Percentiles rank a stretch among this genome's conserved stretches.
Evolutionary conservation across 768 basidiomycete species (phyloP).

Genomic region (Rhodotorula sphaerocarpa): DNA sequence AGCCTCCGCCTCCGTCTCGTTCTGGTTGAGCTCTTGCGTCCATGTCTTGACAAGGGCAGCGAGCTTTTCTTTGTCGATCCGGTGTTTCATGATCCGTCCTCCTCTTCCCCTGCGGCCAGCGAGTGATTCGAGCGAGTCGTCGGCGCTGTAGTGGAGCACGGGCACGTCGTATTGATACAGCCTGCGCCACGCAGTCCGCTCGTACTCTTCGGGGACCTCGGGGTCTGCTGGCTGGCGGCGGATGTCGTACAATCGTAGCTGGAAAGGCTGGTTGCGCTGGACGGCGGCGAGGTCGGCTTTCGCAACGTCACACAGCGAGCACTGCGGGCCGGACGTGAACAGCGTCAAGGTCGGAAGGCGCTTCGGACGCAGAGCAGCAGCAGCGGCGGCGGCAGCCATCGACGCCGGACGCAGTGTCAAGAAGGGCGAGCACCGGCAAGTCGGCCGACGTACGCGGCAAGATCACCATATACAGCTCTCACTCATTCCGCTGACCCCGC

Average conservation of each 20-base stretch:
- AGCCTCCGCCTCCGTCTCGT: background rate
- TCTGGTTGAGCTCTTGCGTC: slow-evolving; percentile 17
- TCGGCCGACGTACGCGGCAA: no score
- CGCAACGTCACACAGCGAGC: slow-evolving; percentile 30
- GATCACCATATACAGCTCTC: no score
- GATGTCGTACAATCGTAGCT: slow-evolving; percentile 25
- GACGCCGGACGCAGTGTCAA: no score
- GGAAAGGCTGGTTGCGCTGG: slow-evolving; percentile 13
- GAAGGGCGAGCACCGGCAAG: no score
- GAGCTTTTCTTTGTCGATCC: slow-evolving; percentile 31
- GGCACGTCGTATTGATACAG: slow-evolving; percentile 37
- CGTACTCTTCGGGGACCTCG: slow-evolving; percentile 18
- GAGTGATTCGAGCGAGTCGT: slow-evolving; percentile 16
- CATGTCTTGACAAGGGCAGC: slow-evolving; percentile 15
- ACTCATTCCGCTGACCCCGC: no score
- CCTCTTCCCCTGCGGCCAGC: slow-evolving; percentile 11
- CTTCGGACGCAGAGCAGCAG: no score
- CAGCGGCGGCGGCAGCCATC: no score
- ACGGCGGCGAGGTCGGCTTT: slow-evolving; percentile 24
- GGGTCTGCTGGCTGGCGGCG: background rate
- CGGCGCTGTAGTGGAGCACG: slow-evolving; percentile 23
- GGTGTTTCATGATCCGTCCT: slow-evolving; percentile 32
- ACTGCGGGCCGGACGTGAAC: slow-evolving; percentile 12
- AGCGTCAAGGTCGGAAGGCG: slow-evolving; percentile 22
- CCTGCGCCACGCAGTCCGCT: slow-evolving; percentile 23